Conservation (phyloP, 129 eudicot species). For the Erigeron canadensis region DNA sequence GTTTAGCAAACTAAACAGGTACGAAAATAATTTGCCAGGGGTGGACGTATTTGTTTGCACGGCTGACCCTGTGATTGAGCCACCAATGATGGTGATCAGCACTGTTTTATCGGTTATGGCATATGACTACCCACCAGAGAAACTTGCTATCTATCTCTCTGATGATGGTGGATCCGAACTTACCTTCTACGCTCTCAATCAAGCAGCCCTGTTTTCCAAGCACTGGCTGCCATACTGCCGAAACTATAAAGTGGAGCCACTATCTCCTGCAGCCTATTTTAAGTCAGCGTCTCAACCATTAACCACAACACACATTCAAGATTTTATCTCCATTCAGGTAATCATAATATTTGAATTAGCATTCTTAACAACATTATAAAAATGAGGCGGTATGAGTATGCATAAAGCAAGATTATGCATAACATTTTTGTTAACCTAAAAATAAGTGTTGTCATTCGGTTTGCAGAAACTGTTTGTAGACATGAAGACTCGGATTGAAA, state of each 20-base stretch:
- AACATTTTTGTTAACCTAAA: not conserved
- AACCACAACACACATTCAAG: slow-evolving; percentile 29
- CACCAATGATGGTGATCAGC: slow-evolving; percentile 75
- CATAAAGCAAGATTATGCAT: not conserved
- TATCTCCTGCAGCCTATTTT: slow-evolving; percentile 70
- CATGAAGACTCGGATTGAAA: slow-evolving; percentile 51
- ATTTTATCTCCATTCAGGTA: slow-evolving; percentile 49
- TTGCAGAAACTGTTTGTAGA: slow-evolving; percentile 53
- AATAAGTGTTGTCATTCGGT: not conserved
- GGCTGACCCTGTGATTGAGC: slow-evolving; percentile 75
- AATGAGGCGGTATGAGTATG: not conserved
- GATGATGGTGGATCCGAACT: slow-evolving; percentile 81
- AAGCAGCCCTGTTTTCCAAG: slow-evolving; percentile 58
- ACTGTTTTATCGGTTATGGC: slow-evolving; percentile 87
- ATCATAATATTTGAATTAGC: not conserved
- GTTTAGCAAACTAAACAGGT: slow-evolving; percentile 31
- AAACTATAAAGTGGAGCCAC: slow-evolving; percentile 57
- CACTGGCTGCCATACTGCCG: slow-evolving; percentile 84
- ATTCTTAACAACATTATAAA: not conserved
- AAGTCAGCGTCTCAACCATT: slow-evolving; percentile 23
- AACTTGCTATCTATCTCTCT: slow-evolving; percentile 66
- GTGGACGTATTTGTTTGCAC: slow-evolving; percentile 85
- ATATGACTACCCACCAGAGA: slow-evolving; percentile 71
- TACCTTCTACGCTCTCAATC: slow-evolving; percentile 67
- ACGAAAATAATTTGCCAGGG: slow-evolving; percentile 46